Conservation (phyloP, 1,284 basidiomycete species). For the Rhodotorula sp. region DNA sequence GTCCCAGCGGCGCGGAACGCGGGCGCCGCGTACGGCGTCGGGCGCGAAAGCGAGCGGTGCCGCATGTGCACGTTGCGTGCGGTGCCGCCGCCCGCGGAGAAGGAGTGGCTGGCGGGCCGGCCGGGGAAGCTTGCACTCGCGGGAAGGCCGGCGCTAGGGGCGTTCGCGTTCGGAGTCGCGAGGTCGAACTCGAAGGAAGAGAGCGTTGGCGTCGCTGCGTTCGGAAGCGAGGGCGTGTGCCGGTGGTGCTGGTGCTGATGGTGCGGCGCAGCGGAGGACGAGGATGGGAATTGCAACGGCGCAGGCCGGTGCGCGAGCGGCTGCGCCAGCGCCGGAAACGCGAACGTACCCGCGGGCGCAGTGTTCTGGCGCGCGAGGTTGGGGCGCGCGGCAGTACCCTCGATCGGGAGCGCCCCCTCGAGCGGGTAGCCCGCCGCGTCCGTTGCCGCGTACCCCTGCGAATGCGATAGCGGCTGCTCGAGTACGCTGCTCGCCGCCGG, state of each 20-base stretch:
- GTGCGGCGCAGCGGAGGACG: not conserved
- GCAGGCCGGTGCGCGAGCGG: not conserved
- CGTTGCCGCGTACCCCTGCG: not conserved
- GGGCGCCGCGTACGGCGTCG: not conserved
- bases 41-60: slow-evolving; percentile 1
- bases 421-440: not conserved
- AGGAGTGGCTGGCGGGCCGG: not conserved
- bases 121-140: slow-evolving; percentile 2
- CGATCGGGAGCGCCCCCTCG: not conserved
- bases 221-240: slow-evolving; percentile 10
- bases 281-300: not conserved
- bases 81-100: not conserved
- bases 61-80: not conserved
- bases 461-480: not conserved
- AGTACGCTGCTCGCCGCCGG: not conserved
- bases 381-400: not conserved
- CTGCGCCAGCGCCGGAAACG: not conserved
- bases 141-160: not conserved
- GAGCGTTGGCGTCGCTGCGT: not conserved
- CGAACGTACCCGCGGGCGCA: slow-evolving; percentile 6
- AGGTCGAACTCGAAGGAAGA: not conserved
- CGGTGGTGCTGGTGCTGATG: not conserved
- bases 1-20: not conserved
- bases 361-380: slow-evolving; percentile 1
- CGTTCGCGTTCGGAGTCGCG: not conserved